Evolutionary conservation across 139 green algal genomes (phyloP), one percentile per base, ranked within the genome.

Genomic region (Chlorokybus atmophyticus): DNA sequence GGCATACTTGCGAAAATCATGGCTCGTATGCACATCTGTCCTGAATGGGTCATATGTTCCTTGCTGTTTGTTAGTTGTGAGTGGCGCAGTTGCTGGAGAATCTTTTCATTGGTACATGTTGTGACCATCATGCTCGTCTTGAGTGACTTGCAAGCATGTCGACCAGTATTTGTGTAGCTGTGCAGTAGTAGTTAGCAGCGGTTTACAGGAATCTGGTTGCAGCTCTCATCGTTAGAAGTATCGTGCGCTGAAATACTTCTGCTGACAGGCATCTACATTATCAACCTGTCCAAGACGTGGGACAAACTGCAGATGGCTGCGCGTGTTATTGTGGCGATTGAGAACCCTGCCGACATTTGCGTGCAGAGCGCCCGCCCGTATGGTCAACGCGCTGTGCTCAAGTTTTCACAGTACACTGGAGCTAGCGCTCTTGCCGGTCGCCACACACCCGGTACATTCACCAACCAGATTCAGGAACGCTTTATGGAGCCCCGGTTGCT

Each of bases 371-470:
- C 75, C 3, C 52, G 75, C 10, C 75, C 75, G 19, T 82, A 78
- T 44, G 73, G 75, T 23, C 92, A 99, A 80, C 82, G 92, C 50
- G 91, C 86, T 14, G 88, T 98, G 38, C 85, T 98, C 64, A 99
- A 99, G 82, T 99, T 97, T 60, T 84, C 87, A 3, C 85, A 96
- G 72, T 95, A 99, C 89, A 86, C 88, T 17, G 84, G 85, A 27
- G 79, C 77, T 67, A 93, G 93, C 68, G 82, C 82, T 48, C 81
- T 94, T 57, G 85, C 92, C 3, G 92, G 92, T 30, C 83, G 92
- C 62, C 91, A 99, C 85, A 99, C 89, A n/a, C 92, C 92, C 29
- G 92, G 90, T 70, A 93, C 89, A 28, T 98, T 94, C 84, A 99
- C 92, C 48, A 98, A 98, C 75, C 92, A 98, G 83, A 86, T 93